Base-by-base conservation (phyloP, 2,329 filamentous ascomycete species). In the Paecilomyces niveus region DNA sequence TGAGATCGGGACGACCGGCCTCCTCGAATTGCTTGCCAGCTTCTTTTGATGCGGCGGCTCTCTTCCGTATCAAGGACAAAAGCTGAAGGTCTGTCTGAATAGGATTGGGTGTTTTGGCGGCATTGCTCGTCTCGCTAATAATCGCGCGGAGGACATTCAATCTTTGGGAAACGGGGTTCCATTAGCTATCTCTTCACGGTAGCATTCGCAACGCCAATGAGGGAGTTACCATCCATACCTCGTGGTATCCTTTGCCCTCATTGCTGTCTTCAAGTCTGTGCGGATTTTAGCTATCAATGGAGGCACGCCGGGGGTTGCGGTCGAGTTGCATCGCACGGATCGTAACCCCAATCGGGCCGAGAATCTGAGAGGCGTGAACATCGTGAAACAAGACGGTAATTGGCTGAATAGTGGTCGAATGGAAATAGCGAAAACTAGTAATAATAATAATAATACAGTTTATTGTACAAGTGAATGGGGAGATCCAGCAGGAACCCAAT, bases 101-200 rank as follows among this genome's bases (percentile, higher is more conserved):
- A 10, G 78, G 78, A 15, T 70, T 71, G 2, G 76, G 62, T 21
- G 76, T 75, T 68, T 79, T 80, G 56, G 74, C 70, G n/a, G 76
- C 72, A 62, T 80, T 79, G 65, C 78, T 80, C 63, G 74, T 75
- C 62, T 81, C 79, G 54, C 79, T 75, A 57, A 81, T 78, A 59
- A 81, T 67, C 53, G 75, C 73, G 35, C 79, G 77, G 18, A 81
- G 70, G 39, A 80, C 78, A 63, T 79, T 78, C 29, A 80, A 67
- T 62, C 78, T 80, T 45, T 10, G 3, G 18, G 2, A 29, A 52
- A 22, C 39, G 10, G 3, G 31, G 18, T 3, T 22, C 10, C 6
- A n/a, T 49, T 13, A 51, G 56, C 39, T 29, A 5, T 29, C 26
- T 22, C 32, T 55, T 22, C 18, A 24, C 18, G 58, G 21, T 21